These are phyloP conservation scores for Vitis hybrid DNA, from an alignment of 177 flowering plant species.

Conservation along the genomic window DNA sequence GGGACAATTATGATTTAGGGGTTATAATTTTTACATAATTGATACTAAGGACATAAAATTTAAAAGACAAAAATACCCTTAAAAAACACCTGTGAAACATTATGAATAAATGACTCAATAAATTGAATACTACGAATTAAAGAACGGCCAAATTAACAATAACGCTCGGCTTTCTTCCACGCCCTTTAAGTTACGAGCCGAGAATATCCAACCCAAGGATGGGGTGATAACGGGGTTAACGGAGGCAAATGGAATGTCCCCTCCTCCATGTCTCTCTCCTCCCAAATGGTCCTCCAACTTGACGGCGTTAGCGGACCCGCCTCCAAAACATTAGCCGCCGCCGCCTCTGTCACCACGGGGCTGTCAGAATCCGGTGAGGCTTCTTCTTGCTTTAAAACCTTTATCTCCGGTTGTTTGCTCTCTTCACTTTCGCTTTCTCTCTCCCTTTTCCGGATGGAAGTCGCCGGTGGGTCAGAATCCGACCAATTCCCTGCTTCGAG, in stretches of 20 bases:
- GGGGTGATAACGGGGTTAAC: conserved; percentile 9
- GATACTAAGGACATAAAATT: too few species aligned
- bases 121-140: too few species aligned
- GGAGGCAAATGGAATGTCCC: conserved; percentile 7
- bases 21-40: too few species aligned
- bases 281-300: conserved; percentile 33
- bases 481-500: conserved; percentile 32
- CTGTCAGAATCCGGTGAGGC: conserved; percentile 1
- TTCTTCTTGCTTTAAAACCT: neutral
- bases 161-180: too few species aligned
- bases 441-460: conserved; percentile 1
- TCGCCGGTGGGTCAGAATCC: neutral
- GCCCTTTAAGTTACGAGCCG: neutral
- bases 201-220: neutral
- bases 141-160: too few species aligned
- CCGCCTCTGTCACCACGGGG: neutral
- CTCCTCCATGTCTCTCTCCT: neutral
- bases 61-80: too few species aligned
- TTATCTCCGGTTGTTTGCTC: conserved; percentile 5
- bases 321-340: neutral
- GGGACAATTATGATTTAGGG: too few species aligned
- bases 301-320: conserved; percentile 37
- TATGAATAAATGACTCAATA: too few species aligned
- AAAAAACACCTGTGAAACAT: too few species aligned
- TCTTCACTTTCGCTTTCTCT: conserved; percentile 8